phyloP scores from a whole-genome alignment of 371 early-diverging fungal species.

The Mucor piriformis region DNA sequence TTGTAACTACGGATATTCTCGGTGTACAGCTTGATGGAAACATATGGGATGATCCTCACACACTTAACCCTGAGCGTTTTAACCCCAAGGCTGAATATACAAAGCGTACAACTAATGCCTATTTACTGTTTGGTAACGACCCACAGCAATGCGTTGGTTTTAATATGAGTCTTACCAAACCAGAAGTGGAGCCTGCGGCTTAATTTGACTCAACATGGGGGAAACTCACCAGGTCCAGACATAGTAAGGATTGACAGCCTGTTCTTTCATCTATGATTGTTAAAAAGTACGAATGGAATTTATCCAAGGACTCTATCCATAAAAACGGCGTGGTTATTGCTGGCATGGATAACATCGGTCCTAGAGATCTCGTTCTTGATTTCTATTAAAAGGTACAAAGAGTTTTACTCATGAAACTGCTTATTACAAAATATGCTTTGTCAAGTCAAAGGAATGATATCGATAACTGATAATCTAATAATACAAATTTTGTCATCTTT shows the following conservation, averaged over 20 bases:
- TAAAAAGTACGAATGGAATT: slow-evolving; percentile 25
- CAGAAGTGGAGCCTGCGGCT: too few relatives aligned
- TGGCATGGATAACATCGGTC: too few relatives aligned
- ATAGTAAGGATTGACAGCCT: too few relatives aligned
- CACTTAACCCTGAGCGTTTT: slow-evolving; percentile 57
- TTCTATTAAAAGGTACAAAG: too few relatives aligned
- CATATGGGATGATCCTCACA: slow-evolving; percentile 43
- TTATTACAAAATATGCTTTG: too few relatives aligned
- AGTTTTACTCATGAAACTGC: too few relatives aligned
- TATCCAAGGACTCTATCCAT: slow-evolving; percentile 26
- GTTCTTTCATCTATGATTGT: slow-evolving; percentile 47
- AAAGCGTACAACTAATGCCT: slow-evolving; percentile 34
- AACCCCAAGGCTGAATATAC: slow-evolving; percentile 34
- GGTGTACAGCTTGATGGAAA: slow-evolving; percentile 36
- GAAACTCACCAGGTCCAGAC: too few relatives aligned
- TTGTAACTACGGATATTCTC: slow-evolving; percentile 39
- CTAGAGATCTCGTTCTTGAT: too few relatives aligned
- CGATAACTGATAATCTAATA: too few relatives aligned
- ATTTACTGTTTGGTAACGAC: slow-evolving; percentile 54
- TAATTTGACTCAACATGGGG: too few relatives aligned
- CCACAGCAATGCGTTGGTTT: slow-evolving; percentile 57
- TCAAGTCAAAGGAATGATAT: too few relatives aligned
- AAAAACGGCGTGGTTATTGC: background rate
- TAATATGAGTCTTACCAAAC: slow-evolving; percentile 53
- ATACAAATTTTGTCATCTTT: background rate